Conservation (phyloP, 768 basidiomycete genomes). For the Lentinula aciculospora region DNA sequence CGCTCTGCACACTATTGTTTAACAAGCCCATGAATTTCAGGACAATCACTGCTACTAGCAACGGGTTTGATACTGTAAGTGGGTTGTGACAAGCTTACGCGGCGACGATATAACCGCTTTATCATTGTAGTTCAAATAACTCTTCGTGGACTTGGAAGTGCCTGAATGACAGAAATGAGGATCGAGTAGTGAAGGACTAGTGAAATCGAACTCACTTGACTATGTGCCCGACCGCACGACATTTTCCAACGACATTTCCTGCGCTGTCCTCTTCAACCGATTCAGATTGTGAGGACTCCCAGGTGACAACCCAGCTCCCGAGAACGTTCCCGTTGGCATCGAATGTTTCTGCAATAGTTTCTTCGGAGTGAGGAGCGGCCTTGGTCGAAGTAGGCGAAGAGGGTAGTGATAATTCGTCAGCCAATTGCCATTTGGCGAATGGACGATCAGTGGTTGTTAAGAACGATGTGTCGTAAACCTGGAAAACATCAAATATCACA, state of each 20-base stretch:
- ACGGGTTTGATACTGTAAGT: too few relatives aligned
- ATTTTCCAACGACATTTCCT: conserved; percentile 51
- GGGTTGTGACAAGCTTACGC: too few relatives aligned
- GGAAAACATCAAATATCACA: not conserved
- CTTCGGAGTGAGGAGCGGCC: conserved; percentile 35
- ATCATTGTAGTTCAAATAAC: conserved; percentile 19
- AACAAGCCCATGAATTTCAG: too few relatives aligned
- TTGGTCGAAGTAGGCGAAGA: not conserved
- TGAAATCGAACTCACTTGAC: conserved; percentile 46
- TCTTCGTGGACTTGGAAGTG: conserved; percentile 47
- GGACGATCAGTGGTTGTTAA: conserved; percentile 60
- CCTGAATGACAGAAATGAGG: conserved; percentile 16
- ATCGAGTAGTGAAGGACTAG: not conserved
- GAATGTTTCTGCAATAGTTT: conserved; percentile 76
- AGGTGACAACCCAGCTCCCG: conserved; percentile 76
- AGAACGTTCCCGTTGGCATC: conserved; percentile 52
- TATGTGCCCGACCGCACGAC: conserved; percentile 57
- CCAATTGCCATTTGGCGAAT: conserved; percentile 81
- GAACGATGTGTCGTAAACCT: conserved; percentile 72
- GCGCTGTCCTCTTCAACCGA: not conserved
- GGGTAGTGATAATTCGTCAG: conserved; percentile 44
- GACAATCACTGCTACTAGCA: too few relatives aligned
- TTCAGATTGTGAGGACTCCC: conserved; percentile 34
- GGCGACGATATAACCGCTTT: too few relatives aligned
- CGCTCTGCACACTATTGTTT: too few relatives aligned